Conservation (phyloP, 1,284 basidiomycete genomes). For the Ustilago lituana region DNA sequence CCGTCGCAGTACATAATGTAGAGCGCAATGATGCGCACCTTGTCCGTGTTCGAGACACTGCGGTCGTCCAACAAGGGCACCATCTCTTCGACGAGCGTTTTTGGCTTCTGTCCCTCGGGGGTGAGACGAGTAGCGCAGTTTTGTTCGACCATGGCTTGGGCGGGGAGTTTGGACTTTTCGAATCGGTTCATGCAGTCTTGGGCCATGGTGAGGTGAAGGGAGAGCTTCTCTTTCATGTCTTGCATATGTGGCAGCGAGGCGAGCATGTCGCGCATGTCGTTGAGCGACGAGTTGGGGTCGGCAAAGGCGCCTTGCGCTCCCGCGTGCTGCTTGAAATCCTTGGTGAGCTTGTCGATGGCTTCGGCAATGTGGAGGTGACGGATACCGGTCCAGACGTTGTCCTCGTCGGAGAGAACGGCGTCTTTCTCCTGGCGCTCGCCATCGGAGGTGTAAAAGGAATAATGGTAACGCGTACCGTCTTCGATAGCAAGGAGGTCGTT, state of each 20-base stretch:
- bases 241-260: slow-evolving; percentile 94
- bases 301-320: slow-evolving; percentile 88
- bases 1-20: slow-evolving; percentile 97
- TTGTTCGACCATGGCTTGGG: slow-evolving; percentile 93
- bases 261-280: slow-evolving; percentile 99
- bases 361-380: slow-evolving; percentile 99
- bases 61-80: slow-evolving; percentile 90
- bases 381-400: slow-evolving; percentile 89
- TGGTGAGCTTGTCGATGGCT: slow-evolving; percentile 94
- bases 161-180: slow-evolving; percentile 83
- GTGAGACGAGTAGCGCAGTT: slow-evolving; percentile 64
- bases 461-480: slow-evolving; percentile 86
- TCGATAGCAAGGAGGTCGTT: slow-evolving; percentile 87
- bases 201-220: slow-evolving; percentile 94
- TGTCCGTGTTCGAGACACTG: slow-evolving; percentile 76
- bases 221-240: slow-evolving; percentile 95
- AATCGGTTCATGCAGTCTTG: slow-evolving; percentile 96
- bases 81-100: slow-evolving; percentile 90
- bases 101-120: slow-evolving; percentile 61
- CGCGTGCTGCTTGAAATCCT: slow-evolving; percentile 91
- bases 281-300: slow-evolving; percentile 78
- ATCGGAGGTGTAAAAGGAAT: slow-evolving; percentile 67
- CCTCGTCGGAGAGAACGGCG: slow-evolving; percentile 82
- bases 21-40: slow-evolving; percentile 94
- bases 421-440: slow-evolving; percentile 87